Base-by-base conservation (phyloP, 495 filamentous ascomycete genomes). In the Penicillium soppii region DNA sequence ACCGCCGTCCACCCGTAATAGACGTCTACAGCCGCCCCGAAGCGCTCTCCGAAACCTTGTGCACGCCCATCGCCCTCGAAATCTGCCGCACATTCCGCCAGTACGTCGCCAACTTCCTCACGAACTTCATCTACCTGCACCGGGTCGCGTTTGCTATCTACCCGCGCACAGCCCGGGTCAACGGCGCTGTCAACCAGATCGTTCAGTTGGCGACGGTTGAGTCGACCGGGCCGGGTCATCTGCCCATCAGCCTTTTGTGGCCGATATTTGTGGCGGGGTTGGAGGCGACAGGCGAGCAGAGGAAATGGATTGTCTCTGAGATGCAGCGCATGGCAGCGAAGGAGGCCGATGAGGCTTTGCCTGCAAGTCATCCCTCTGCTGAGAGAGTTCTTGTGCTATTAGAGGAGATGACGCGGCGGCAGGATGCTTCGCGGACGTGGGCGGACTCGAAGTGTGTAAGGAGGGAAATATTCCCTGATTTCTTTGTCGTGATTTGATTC, bases 131-230 rank as follows among this genome's bases (percentile, higher is more conserved):
- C 5, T 69, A 75, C 47, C 58, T 75, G 15, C 68, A 72, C 51
- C 68, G 70, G 4, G 70, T 73, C 9, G 70, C 70, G 12, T 73
- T 73, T 47, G 68, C 66, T 9, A 73, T 73, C 22, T 73, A 73
- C 39, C 70, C 68, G 5, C 68, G 70, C 4, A 73, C 70, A 15
- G 70, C 72, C 33, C 65, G 68, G 2, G 70, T 73, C 37, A 67
- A 72, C 21, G 63, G 65, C 5, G 70, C 70, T 10, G 68, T 73
- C 2, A 61, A 68, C 46, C 60, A 71, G 47, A 73, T 73, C 47
- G 68, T 73, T 13, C 63, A 70, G 26, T 55, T 73, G 10, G 70
- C 70, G 13, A 66, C 58, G 7, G 57, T 69, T 12, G 70, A 73
- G 26, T 57, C 62, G 4, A 43, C 47, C n/a, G 29, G 43, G 16